These are phyloP conservation scores for Candida ovalis DNA, from an alignment of 805 yeast species.

Conservation along the genomic window DNA sequence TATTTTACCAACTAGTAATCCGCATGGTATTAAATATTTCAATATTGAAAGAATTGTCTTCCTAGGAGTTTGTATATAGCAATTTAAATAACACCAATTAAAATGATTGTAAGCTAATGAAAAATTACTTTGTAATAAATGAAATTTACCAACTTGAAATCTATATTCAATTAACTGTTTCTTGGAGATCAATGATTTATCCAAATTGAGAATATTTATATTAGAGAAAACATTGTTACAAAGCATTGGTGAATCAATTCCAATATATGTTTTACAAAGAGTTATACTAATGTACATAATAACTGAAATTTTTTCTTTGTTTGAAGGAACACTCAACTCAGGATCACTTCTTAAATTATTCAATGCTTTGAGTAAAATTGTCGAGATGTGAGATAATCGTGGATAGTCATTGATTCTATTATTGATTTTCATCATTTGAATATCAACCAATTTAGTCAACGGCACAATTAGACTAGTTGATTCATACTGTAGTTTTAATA, in stretches of 20 bases:
- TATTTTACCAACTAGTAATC: slow-evolving; percentile 48
- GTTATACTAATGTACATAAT: slow-evolving; percentile 46
- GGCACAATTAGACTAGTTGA: slow-evolving; percentile 40
- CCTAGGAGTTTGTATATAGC: slow-evolving; percentile 26
- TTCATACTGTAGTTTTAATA: slow-evolving; percentile 37
- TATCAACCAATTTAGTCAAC: slow-evolving; percentile 40
- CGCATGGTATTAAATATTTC: slow-evolving; percentile 47
- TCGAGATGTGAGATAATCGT: slow-evolving; percentile 44
- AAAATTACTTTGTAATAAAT: slow-evolving; percentile 49
- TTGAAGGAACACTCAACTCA: slow-evolving; percentile 30
- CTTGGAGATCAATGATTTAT: slow-evolving; percentile 36
- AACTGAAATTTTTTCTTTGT: slow-evolving; percentile 39
- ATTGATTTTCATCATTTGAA: slow-evolving; percentile 35
- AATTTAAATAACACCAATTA: slow-evolving; percentile 43
- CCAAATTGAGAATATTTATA: slow-evolving; percentile 48
- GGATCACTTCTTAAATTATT: slow-evolving; percentile 47
- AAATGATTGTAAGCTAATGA: slow-evolving; percentile 45
- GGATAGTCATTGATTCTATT: slow-evolving; percentile 35
- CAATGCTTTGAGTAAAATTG: slow-evolving; percentile 44
- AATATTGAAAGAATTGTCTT: slow-evolving; percentile 36
- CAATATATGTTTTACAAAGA: slow-evolving; percentile 50
- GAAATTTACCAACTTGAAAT: slow-evolving; percentile 49
- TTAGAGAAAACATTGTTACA: slow-evolving; percentile 62
- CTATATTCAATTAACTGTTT: slow-evolving; percentile 50
- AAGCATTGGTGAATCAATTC: slow-evolving; percentile 49